These are phyloP conservation scores for Strobilomyces confusus DNA, from an alignment of 768 basidiomycete genomes.

Conservation along the genomic window DNA sequence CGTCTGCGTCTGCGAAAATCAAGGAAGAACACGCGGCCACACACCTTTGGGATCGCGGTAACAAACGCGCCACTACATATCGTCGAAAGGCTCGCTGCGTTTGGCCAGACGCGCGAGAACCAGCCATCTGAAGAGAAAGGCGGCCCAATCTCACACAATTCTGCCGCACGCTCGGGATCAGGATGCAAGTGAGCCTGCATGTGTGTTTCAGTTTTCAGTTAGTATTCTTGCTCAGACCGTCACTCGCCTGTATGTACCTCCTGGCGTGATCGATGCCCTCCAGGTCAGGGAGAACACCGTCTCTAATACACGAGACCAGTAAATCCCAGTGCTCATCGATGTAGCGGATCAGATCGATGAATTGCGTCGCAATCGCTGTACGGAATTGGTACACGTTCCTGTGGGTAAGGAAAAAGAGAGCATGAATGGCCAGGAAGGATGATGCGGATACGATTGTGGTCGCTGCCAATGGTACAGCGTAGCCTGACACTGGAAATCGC, in stretches of 20 bases:
- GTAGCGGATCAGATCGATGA: neutral
- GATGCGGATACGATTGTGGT: too few relatives aligned
- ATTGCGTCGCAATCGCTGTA: neutral
- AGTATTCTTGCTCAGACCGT: too few relatives aligned
- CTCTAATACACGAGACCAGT: slow-evolving; percentile 12
- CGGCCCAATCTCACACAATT: slow-evolving; percentile 3
- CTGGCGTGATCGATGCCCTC: slow-evolving; percentile 9
- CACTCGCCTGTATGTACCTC: neutral
- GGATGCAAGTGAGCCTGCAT: slow-evolving; percentile 7
- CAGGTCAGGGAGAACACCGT: slow-evolving; percentile 14
- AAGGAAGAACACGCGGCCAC: neutral
- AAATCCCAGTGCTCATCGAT: slow-evolving; percentile 18
- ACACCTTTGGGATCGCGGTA: slow-evolving; percentile 11
- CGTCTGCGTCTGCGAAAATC: neutral
- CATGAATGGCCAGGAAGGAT: too few relatives aligned
- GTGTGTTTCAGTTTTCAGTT: neutral
- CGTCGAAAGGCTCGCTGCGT: neutral
- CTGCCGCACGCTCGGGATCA: neutral
- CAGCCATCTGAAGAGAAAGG: slow-evolving; percentile 14
- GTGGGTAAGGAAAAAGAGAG: neutral
- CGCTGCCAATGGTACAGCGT: too few relatives aligned
- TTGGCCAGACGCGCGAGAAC: slow-evolving; percentile 10
- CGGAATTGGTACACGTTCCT: neutral
- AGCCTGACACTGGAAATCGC: too few relatives aligned
- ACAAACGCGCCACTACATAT: neutral